Conservation (phyloP, 2,329 filamentous ascomycete genomes). For the Metarhizium brunneum region DNA sequence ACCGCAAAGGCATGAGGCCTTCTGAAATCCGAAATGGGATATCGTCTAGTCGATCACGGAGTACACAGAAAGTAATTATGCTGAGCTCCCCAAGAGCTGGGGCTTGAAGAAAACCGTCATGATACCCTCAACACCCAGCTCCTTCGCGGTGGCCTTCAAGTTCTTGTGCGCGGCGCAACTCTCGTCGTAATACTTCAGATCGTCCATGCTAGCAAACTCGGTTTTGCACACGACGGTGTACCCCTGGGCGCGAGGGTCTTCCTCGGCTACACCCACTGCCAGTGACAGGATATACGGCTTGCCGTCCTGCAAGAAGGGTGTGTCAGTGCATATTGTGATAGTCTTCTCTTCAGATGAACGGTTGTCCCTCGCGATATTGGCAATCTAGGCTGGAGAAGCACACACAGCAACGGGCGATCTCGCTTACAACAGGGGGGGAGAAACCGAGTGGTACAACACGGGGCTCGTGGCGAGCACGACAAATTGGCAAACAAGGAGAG, state of each 20-base stretch:
- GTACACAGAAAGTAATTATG: background rate
- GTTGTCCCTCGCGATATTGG: background rate
- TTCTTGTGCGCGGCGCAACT: constrained; percentile 33
- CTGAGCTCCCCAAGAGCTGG: constrained; percentile 14
- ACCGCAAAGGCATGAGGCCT: background rate
- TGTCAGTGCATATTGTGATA: constrained; percentile 9
- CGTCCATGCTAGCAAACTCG: constrained; percentile 54
- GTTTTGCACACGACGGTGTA: constrained; percentile 56
- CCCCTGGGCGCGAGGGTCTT: constrained; percentile 53
- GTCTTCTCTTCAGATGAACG: background rate
- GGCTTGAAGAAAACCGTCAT: constrained; percentile 33
- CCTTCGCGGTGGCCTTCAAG: constrained; percentile 28
- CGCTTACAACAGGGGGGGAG: background rate
- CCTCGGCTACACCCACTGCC: constrained; percentile 41
- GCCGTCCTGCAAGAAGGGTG: constrained; percentile 43
- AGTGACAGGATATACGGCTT: constrained; percentile 59
- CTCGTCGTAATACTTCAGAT: constrained; percentile 62
- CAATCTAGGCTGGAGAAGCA: background rate
- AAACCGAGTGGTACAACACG: background rate
- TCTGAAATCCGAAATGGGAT: background rate
- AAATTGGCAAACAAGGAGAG: background rate
- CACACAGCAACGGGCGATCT: background rate
- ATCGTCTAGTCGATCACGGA: background rate
- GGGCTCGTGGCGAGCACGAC: background rate
- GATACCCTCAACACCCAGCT: constrained; percentile 24